Conservation (phyloP, 768 basidiomycete species). For the Gyrodon lividus region DNA sequence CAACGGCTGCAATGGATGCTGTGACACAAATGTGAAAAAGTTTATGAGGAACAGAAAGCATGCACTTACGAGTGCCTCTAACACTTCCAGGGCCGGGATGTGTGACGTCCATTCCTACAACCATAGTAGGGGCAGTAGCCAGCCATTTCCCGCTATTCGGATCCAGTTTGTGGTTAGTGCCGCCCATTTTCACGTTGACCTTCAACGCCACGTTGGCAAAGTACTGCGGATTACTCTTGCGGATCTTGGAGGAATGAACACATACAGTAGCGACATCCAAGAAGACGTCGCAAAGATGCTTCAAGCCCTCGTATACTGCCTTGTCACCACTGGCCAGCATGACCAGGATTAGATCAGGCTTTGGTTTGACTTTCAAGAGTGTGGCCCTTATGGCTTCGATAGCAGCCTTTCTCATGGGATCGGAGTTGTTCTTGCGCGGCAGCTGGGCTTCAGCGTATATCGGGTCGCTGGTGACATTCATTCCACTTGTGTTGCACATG, state of each 20-base stretch:
- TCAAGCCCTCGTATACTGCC: constrained; percentile 50
- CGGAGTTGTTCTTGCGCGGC: constrained; percentile 48
- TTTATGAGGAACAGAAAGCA: not conserved
- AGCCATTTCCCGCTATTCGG: constrained; percentile 39
- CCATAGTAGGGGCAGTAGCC: constrained; percentile 43
- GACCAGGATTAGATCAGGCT: constrained; percentile 46
- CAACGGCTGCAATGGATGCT: constrained; percentile 54
- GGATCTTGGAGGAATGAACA: constrained; percentile 68
- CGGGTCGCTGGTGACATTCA: constrained; percentile 42
- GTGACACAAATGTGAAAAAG: not conserved
- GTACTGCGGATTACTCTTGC: constrained; percentile 58
- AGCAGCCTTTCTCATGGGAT: constrained; percentile 54
- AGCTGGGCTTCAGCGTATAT: constrained; percentile 41
- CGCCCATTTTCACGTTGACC: constrained; percentile 56
- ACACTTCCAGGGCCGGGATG: constrained; percentile 78
- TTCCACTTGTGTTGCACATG: constrained; percentile 67
- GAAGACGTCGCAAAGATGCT: constrained; percentile 50
- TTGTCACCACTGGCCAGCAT: constrained; percentile 48
- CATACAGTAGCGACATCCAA: constrained; percentile 64
- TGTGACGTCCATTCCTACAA: constrained; percentile 65
- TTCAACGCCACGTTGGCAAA: constrained; percentile 57
- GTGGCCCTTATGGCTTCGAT: constrained; percentile 43
- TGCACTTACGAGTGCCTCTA: constrained; percentile 40
- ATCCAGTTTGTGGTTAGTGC: constrained; percentile 50
- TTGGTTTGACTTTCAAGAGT: constrained; percentile 39